These are phyloP conservation scores for Phaffia australis DNA, from an alignment of 768 basidiomycete genomes.

Conservation along the genomic window DNA sequence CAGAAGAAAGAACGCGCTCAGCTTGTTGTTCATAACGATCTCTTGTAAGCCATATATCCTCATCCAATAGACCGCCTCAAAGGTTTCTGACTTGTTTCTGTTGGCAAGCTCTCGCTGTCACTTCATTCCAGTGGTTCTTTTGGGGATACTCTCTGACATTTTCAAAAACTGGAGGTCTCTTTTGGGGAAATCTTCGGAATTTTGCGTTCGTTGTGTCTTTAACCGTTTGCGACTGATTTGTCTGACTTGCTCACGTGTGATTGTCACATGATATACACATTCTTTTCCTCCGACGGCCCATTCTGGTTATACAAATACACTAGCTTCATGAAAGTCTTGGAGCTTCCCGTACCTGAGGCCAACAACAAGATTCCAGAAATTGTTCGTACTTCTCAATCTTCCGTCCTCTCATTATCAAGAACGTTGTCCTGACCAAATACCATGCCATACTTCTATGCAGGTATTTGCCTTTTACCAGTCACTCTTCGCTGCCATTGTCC, in stretches of 20 bases:
- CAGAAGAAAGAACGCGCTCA: conserved; percentile 83
- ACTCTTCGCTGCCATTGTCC: conserved; percentile 53
- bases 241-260: background rate
- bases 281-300: background rate
- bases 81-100: too few species aligned
- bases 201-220: conserved; percentile 2
- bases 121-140: conserved; percentile 41
- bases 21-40: conserved; percentile 52
- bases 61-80: too few species aligned
- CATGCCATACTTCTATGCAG: conserved; percentile 3
- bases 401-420: background rate
- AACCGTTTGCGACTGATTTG: background rate
- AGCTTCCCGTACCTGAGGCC: conserved; percentile 36
- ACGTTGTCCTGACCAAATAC: background rate
- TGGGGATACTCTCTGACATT: conserved; percentile 34
- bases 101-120: conserved; percentile 45
- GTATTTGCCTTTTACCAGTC: conserved; percentile 32
- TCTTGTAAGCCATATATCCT: background rate
- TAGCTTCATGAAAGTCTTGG: conserved; percentile 36
- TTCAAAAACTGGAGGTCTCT: conserved; percentile 35
- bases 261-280: too few species aligned
- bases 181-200: conserved; percentile 35
- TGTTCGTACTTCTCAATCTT: conserved; percentile 34
- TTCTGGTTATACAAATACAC: background rate
- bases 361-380: conserved; percentile 38